Evolutionary conservation across 805 yeast genomes (phyloP), one percentile per base, ranked within the genome.

Genomic region (Candida saitoana): DNA sequence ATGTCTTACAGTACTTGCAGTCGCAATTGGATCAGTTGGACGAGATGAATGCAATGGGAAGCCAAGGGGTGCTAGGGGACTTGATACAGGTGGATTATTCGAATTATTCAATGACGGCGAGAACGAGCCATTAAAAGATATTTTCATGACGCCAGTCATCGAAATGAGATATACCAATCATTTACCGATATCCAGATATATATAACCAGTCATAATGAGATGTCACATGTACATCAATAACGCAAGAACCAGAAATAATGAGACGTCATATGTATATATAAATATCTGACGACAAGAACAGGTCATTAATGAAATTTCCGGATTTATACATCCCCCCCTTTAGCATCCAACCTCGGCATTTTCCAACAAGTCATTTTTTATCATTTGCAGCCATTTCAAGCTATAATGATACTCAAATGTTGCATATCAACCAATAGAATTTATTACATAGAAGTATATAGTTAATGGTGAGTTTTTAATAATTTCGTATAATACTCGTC

Each of bases 1-100:
- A 59, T 11, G 77, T 74, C 11, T 56, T 74, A 15, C 79, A 74
- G 9, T 68, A 62, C 46, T 59, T 77, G 22, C 61, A 59, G 34
- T 60, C 63, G 15, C 76, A 73, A 49, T 50, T 71, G 32, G 62
- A 54, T 22, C 58, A 59, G 25, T 55, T 49, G 35, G 67, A 65
- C 18, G 51, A 49, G 38, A 41, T 62, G 41, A 51, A 53, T 48
- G 49, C 51, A 33, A 43, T 52, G 7, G 27, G 35, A n/a, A 16
- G 38, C 7, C 31, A 18, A 6, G 37, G 49, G 18, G 50, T 54
- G 8, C 49, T 67, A 42, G 59, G 59, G 35, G 73, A 69, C 39
- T 57, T 69, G 38, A 69, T 69, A 20, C 66, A 72, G 5, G 65
- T 69, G 25, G 74, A 69, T 49, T 69, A 69, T 52, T 65, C 73